Conservation (phyloP, 805 yeast species). For the Saccharomycopsis sp. region DNA sequence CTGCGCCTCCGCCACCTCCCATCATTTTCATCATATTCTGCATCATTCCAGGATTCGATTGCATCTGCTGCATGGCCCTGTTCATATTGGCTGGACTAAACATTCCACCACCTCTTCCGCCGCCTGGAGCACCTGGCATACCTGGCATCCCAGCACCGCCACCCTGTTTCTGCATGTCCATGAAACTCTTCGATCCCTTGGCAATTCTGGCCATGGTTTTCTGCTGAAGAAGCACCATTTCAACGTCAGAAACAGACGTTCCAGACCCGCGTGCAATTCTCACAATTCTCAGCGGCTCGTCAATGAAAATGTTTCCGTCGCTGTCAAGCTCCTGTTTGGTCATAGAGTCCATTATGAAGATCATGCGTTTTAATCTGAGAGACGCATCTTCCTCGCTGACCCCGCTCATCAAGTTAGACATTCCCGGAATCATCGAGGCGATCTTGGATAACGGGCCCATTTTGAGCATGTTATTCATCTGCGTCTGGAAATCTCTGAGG, state of each 20-base stretch:
- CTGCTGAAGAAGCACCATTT: conserved; percentile 84
- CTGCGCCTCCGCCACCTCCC: conserved; percentile 54
- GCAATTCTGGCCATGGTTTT: conserved; percentile 81
- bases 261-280: conserved; percentile 95
- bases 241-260: conserved; percentile 85
- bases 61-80: conserved; percentile 53
- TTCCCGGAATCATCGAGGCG: conserved; percentile 92
- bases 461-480: conserved; percentile 89
- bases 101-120: conserved; percentile 42
- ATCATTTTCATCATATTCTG: conserved; percentile 65
- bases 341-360: conserved; percentile 93
- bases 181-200: conserved; percentile 43
- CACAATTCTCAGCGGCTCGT: conserved; percentile 78
- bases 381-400: conserved; percentile 90
- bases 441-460: conserved; percentile 96
- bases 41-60: conserved; percentile 72
- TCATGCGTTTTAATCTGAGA: conserved; percentile 77
- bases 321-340: conserved; percentile 83
- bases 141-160: conserved; percentile 62
- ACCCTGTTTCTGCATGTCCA: conserved; percentile 35
- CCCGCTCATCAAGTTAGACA: conserved; percentile 79
- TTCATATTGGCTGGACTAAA: conserved; percentile 36
- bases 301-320: conserved; percentile 75
- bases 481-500: conserved; percentile 83
- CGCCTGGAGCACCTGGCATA: conserved; percentile 50